Percentiles rank a stretch among this genome's conserved stretches.
These are phyloP conservation scores for Candida morakotiae DNA, from an alignment of 805 yeast genomes.

Conservation along the genomic window DNA sequence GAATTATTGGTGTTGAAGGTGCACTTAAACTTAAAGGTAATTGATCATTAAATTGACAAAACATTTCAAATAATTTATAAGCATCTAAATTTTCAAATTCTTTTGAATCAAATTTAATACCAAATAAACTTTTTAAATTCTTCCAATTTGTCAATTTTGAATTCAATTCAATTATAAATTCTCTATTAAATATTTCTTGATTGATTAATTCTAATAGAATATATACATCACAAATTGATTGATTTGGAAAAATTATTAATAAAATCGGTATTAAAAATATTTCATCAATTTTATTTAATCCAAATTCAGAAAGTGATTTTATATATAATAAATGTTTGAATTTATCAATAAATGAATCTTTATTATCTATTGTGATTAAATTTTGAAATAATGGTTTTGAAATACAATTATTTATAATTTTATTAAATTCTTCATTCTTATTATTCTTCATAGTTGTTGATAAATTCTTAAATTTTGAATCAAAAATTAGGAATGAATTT, in stretches of 20 bases:
- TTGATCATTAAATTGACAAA: conserved; percentile 37
- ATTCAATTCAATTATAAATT: conserved; percentile 23
- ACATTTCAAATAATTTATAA: conserved; percentile 27
- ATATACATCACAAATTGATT: conserved; percentile 22
- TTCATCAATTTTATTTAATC: conserved; percentile 37
- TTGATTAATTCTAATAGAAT: conserved; percentile 31
- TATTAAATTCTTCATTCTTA: conserved; percentile 32
- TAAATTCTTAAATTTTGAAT: conserved; percentile 19
- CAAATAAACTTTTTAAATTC: neutral
- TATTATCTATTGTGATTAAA: conserved; percentile 8
- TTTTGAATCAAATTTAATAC: conserved; percentile 3
- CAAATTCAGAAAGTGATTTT: conserved; percentile 34
- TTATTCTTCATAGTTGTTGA: conserved; percentile 23
- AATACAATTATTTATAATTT: conserved; percentile 18
- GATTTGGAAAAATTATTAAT: conserved; percentile 24
- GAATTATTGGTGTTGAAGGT: conserved; percentile 36
- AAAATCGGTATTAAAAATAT: conserved; percentile 34
- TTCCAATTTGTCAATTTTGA: conserved; percentile 26
- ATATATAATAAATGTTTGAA: conserved; percentile 30
- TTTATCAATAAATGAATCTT: conserved; percentile 16
- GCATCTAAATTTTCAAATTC: conserved; percentile 30
- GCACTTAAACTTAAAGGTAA: conserved; percentile 42
- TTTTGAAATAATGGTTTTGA: conserved; percentile 26
- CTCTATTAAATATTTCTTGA: conserved; percentile 25
- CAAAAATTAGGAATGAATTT: conserved; percentile 16